Evolutionary conservation across 192 early-diverging fungal genomes (phyloP).

Genomic region (Umbelopsis sp.): DNA sequence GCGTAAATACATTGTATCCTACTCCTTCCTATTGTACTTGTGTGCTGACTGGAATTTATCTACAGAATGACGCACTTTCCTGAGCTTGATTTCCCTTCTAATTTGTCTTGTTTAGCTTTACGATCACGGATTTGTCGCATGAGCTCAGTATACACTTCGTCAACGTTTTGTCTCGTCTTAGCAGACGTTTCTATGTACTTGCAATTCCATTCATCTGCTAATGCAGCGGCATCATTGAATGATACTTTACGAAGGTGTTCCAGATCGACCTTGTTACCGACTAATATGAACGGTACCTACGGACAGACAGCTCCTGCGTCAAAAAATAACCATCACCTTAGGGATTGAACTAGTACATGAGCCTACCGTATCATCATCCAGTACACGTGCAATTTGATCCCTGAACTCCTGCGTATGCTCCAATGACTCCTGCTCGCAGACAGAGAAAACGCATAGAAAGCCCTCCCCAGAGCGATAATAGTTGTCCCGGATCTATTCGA

Average conservation of each 20-base stretch:
- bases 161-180: constrained; percentile 76
- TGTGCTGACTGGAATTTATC: neutral
- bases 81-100: constrained; percentile 11
- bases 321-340: neutral
- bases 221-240: constrained; percentile 50
- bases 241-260: constrained; percentile 60
- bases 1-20: too few relatives aligned
- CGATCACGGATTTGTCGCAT: constrained; percentile 77
- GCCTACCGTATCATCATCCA: constrained; percentile 71
- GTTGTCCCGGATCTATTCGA: constrained; percentile 70
- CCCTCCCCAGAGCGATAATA: constrained; percentile 84
- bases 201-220: constrained; percentile 65
- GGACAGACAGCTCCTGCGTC: too few relatives aligned
- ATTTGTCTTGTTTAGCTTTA: constrained; percentile 43
- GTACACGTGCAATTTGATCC: constrained; percentile 81
- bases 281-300: constrained; percentile 73
- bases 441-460: constrained; percentile 80
- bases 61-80: constrained; percentile 14
- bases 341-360: neutral
- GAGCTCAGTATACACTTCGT: constrained; percentile 70
- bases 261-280: constrained; percentile 78
- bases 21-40: neutral
- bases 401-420: constrained; percentile 79
- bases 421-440: constrained; percentile 79
- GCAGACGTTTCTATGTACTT: constrained; percentile 70